Conservation (phyloP, 192 early-diverging fungal species). For the Rhizophlyctis rosea region DNA sequence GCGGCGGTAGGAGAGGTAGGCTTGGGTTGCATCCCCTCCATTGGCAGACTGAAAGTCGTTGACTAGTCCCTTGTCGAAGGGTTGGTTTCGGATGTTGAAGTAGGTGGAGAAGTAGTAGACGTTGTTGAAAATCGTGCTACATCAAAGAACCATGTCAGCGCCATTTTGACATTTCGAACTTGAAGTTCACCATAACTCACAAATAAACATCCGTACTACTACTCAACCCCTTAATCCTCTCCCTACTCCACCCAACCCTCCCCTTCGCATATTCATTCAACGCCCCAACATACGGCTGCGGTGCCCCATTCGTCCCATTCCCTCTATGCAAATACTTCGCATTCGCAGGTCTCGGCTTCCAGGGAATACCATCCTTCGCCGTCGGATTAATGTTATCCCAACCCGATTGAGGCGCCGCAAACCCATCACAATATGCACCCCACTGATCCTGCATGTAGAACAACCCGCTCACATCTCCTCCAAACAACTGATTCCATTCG, state of each 20-base stretch:
- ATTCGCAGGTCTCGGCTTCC: background rate
- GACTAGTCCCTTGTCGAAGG: background rate
- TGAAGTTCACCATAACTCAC: background rate
- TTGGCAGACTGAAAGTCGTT: too few relatives aligned
- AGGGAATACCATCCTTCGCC: background rate
- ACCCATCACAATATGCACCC: constrained; percentile 22
- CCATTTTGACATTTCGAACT: background rate
- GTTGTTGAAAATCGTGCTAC: constrained; percentile 33
- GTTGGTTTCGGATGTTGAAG: constrained; percentile 1
- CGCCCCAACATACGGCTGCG: constrained; percentile 28
- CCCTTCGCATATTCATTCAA: constrained; percentile 34
- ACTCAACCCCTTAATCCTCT: constrained; percentile 11
- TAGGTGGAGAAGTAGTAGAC: constrained; percentile 26
- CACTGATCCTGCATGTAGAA: constrained; percentile 26
- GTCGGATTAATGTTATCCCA: constrained; percentile 29
- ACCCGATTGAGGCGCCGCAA: constrained; percentile 12
- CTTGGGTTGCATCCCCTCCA: background rate
- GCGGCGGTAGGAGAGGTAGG: background rate
- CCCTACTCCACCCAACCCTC: constrained; percentile 29
- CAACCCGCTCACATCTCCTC: constrained; percentile 33
- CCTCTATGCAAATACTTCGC: constrained; percentile 12
- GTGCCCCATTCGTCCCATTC: background rate
- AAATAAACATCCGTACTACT: constrained; percentile 1
- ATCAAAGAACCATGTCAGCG: constrained; percentile 1
- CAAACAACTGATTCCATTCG: constrained; percentile 20